Percentiles rank a stretch among this genome's conserved stretches.
Evolutionary conservation across 768 basidiomycete genomes (phyloP).

Genomic region (Russula vinacea): DNA sequence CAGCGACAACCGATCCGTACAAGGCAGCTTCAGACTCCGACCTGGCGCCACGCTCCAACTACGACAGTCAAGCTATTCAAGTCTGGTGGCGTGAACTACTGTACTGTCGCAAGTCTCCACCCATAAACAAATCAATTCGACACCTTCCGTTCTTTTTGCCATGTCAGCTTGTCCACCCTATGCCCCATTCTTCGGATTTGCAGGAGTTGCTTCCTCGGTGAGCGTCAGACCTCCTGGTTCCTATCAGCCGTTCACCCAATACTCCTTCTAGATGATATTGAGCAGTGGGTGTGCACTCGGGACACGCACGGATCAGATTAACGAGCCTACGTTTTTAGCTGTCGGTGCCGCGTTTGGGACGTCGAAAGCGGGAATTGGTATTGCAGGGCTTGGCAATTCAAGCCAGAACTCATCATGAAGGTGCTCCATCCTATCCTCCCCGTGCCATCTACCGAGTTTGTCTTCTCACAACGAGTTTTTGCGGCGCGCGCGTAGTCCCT

Average conservation of each 20-base stretch:
- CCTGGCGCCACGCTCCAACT: not conserved
- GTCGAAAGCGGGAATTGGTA: constrained; percentile 94
- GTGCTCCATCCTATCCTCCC: constrained; percentile 41
- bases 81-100: not conserved
- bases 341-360: constrained; percentile 96
- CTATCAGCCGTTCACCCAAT: not conserved
- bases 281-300: constrained; percentile 64
- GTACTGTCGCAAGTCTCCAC: not conserved
- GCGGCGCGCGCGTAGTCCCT: constrained; percentile 16
- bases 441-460: not conserved
- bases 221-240: constrained; percentile 34
- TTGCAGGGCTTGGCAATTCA: constrained; percentile 93
- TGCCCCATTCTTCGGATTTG: constrained; percentile 98
- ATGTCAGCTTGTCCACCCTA: constrained; percentile 74
- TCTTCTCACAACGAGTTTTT: not conserved
- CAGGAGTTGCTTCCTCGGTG: constrained; percentile 91
- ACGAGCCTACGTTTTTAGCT: constrained; percentile 44
- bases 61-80: too few species aligned
- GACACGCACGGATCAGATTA: not conserved
- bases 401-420: constrained; percentile 98
- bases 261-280: constrained; percentile 76
- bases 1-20: too few species aligned
- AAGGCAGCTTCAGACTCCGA: constrained; percentile 27
- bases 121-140: not conserved
- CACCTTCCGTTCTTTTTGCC: constrained; percentile 14